Evolutionary conservation across 805 yeast species (phyloP).

Genomic region (Yarrowia sp.): DNA sequence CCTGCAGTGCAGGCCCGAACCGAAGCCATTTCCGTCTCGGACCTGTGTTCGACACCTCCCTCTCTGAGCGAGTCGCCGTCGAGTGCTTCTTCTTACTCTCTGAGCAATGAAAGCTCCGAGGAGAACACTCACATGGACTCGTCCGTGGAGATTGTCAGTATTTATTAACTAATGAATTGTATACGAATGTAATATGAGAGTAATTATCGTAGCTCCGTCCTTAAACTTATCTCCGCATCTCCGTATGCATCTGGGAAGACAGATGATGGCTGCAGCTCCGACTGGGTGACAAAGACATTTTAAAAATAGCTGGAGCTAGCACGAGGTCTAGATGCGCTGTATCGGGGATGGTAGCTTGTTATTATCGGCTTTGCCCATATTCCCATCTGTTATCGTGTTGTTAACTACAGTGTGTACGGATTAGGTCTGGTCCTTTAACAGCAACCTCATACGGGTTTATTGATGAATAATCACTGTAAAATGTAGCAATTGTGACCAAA

Average conservation of each 20-base stretch:
- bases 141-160: constrained; percentile 24
- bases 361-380: no score
- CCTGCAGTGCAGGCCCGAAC: constrained; percentile 9
- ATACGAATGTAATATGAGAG: no score
- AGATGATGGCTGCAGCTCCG: no score
- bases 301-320: neutral
- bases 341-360: no score
- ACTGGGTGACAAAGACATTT: neutral
- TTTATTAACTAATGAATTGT: constrained; percentile 18
- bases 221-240: neutral
- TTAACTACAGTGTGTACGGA: no score
- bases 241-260: neutral
- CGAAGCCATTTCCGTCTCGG: neutral
- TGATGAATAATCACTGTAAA: no score
- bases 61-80: constrained; percentile 22
- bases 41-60: constrained; percentile 11
- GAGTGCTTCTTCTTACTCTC: constrained; percentile 23
- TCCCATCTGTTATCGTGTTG: no score
- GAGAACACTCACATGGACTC: constrained; percentile 23
- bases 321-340: no score
- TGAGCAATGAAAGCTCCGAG: constrained; percentile 22
- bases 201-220: neutral
- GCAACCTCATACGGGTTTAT: no score
- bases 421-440: no score
- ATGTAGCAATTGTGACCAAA: no score